Evolutionary conservation across 441 rosid genomes (phyloP).

Genomic region (Kokia cookei): DNA sequence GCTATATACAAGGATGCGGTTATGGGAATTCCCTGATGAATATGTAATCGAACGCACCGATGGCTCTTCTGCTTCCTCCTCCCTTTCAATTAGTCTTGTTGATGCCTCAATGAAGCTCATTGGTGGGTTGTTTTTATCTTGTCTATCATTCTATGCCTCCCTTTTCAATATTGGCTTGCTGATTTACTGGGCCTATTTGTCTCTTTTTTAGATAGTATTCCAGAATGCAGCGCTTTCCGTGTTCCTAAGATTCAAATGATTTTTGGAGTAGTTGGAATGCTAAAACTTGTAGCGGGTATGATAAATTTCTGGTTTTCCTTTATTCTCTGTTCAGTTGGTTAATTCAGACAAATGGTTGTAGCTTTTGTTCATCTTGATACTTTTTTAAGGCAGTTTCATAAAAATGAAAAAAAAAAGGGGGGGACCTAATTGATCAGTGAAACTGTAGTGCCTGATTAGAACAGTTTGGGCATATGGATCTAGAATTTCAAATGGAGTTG

Average conservation of each 20-base stretch:
- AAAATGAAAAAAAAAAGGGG: not conserved
- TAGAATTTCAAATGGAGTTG: not conserved
- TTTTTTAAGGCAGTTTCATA: not conserved
- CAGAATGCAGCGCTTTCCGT: slow-evolving; percentile 61
- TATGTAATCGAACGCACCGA: slow-evolving; percentile 56
- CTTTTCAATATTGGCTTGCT: not conserved
- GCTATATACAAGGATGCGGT: slow-evolving; percentile 46
- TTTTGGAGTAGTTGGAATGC: slow-evolving; percentile 82
- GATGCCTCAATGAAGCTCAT: slow-evolving; percentile 49
- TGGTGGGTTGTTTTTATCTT: slow-evolving; percentile 23
- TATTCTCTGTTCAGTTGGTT: not conserved
- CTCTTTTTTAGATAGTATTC: slow-evolving; percentile 46
- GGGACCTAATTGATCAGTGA: not conserved
- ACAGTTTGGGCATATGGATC: not conserved
- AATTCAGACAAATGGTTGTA: not conserved
- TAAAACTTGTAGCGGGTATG: slow-evolving; percentile 84
- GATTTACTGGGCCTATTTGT: not conserved
- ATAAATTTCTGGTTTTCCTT: not conserved
- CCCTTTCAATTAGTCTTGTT: slow-evolving; percentile 32
- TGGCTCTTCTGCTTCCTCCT: slow-evolving; percentile 43
- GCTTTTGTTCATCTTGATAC: not conserved
- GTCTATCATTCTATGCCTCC: not conserved
- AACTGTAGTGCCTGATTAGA: not conserved
- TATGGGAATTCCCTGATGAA: slow-evolving; percentile 65
- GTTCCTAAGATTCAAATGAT: slow-evolving; percentile 75